Evolutionary conservation across 208 protist species (phyloP), one percentile per base, ranked within the genome.

Genomic region (Angomonas deanei): DNA sequence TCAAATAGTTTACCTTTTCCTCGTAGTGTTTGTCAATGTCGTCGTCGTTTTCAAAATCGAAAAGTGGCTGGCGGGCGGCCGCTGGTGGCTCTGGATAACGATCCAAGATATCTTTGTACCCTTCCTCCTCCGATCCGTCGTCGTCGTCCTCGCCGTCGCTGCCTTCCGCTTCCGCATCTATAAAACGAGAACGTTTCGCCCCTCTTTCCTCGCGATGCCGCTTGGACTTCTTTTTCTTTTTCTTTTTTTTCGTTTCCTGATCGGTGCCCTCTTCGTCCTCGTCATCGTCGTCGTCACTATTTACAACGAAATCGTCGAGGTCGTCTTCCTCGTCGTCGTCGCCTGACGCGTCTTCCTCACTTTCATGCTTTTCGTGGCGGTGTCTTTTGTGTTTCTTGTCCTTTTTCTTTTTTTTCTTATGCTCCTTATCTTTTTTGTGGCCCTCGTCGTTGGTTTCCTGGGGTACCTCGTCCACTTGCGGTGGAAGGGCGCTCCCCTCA

Each of bases 11-110:
- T 31, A 60, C 64, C 19, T 75, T 76, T 68, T 92, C 82, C 64
- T 96, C 87, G 72, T 88, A 91, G 61, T 86, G 72, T 31, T 82
- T 75, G 28, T 76, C 84, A 42, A 93, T 54, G 57, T 93, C 82
- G 50, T 78, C 75, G 28, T 88, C 83, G 38, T 92, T 80, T 8
- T 50, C 42, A 26, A 26, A 10, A 19, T 50, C 23, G 19, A 26
- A 50, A 23, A 26, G 4, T 10, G 42, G 42, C 23, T 50, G 13
- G 19, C 42, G 42, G 8, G 42, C 87, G 84, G 53, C 86, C 80
- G 64, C 77, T 61, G 26, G 13, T 8, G 26, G 49, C 36, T 11
- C 2, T 31, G n/a, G 36, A 46, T 61, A 3, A 21, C 4, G 55
- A 2, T 1, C 32, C 1, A 27, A 19, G 55, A 48, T 10, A 4